Conservation (phyloP, 192 early-diverging fungal genomes). For the Entophlyctis luteolus region DNA sequence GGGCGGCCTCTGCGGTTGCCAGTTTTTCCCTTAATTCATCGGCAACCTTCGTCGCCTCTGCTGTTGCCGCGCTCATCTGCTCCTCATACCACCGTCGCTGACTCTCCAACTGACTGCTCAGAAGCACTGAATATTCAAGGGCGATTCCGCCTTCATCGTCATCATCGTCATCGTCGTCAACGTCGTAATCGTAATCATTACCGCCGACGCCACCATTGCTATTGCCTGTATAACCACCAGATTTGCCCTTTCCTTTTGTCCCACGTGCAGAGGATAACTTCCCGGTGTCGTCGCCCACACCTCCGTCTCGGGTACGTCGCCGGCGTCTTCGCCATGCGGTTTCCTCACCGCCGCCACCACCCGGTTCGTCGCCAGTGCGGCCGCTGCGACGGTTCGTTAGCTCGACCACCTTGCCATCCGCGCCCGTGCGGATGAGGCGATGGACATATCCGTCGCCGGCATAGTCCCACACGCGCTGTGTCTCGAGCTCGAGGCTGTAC, state of each 20-base stretch:
- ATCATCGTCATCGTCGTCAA: constrained; percentile 16
- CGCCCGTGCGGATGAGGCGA: constrained; percentile 83
- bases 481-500: constrained; percentile 89
- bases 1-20: background rate
- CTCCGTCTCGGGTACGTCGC: background rate
- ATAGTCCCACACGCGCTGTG: constrained; percentile 98
- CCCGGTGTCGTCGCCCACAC: background rate
- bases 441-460: constrained; percentile 95
- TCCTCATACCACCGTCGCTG: constrained; percentile 83
- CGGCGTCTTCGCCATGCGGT: background rate
- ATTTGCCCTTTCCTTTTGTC: background rate
- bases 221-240: background rate
- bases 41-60: background rate
- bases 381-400: constrained; percentile 47
- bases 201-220: background rate
- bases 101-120: constrained; percentile 81
- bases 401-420: constrained; percentile 91
- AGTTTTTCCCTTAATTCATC: background rate
- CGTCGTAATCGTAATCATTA: background rate
- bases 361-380: background rate
- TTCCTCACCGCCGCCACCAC: background rate
- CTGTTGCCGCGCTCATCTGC: constrained; percentile 46
- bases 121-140: constrained; percentile 75
- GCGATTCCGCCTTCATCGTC: constrained; percentile 75
- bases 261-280: background rate